Conservation (phyloP, 495 filamentous ascomycete genomes). For the Annulohypoxylon moriforme region DNA sequence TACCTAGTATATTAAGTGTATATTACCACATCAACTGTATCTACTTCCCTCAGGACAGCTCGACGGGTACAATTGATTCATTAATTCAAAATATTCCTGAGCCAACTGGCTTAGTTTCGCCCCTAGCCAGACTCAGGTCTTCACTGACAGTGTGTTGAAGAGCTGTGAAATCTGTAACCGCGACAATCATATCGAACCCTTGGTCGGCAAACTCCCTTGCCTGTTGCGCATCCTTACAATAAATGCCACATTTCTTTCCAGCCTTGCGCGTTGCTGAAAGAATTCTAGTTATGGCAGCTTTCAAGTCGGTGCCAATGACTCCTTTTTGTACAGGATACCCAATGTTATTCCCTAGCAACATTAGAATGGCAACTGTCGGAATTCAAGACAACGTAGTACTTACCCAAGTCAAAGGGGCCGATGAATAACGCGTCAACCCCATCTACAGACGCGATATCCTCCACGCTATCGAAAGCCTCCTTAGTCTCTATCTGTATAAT, state of each 20-base stretch:
- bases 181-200: slow-evolving; percentile 80
- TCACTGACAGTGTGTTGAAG: slow-evolving; percentile 57
- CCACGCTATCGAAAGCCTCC: slow-evolving; percentile 73
- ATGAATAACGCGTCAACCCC: slow-evolving; percentile 79
- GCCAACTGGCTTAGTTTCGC: slow-evolving; percentile 32
- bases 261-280: slow-evolving; percentile 68
- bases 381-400: not conserved
- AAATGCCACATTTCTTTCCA: slow-evolving; percentile 81
- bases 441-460: slow-evolving; percentile 74
- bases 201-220: slow-evolving; percentile 68
- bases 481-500: slow-evolving; percentile 85
- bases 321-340: slow-evolving; percentile 72
- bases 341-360: slow-evolving; percentile 66
- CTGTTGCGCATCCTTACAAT: slow-evolving; percentile 72
- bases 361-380: not conserved
- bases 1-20: too few species aligned
- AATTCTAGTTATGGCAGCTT: slow-evolving; percentile 72
- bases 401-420: slow-evolving; percentile 77
- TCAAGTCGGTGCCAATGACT: slow-evolving; percentile 69
- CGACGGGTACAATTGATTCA: too few species aligned
- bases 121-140: slow-evolving; percentile 58
- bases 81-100: not conserved
- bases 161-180: slow-evolving; percentile 67
- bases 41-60: too few species aligned
- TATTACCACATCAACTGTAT: too few species aligned